Evolutionary conservation across 2,329 filamentous ascomycete species (phyloP).

Genomic region (Penicillium crustosum): DNA sequence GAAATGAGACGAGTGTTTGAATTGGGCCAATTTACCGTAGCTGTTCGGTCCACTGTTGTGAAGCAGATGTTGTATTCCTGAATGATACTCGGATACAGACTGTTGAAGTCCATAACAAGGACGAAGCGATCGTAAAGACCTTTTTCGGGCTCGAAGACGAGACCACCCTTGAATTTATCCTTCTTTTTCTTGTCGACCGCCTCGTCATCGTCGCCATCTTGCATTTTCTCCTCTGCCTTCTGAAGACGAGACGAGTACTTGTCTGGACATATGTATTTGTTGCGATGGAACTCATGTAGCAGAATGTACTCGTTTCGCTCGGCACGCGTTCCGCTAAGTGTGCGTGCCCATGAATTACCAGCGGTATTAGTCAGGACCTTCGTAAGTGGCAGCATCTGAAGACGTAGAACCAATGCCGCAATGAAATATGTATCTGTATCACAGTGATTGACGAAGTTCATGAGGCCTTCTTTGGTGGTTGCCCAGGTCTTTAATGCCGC

Average conservation of each 20-base stretch:
- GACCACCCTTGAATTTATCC: constrained; percentile 97
- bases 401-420: constrained; percentile 80
- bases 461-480: constrained; percentile 74
- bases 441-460: constrained; percentile 92
- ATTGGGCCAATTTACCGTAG: constrained; percentile 57
- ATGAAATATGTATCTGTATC: constrained; percentile 97
- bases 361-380: constrained; percentile 95
- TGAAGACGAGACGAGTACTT: constrained; percentile 80
- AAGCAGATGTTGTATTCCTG: constrained; percentile 99
- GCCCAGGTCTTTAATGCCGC: constrained; percentile 84
- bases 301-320: constrained; percentile 99
- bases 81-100: constrained; percentile 95
- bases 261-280: constrained; percentile 97
- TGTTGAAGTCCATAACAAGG: constrained; percentile 99
- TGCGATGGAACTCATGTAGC: constrained; percentile 91
- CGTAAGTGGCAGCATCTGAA: constrained; percentile 89
- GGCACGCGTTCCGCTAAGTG: constrained; percentile 89
- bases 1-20: not conserved
- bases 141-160: constrained; percentile 97
- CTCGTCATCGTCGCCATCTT: constrained; percentile 65
- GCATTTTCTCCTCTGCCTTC: constrained; percentile 68
- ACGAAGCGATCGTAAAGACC: constrained; percentile 98
- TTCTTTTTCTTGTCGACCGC: constrained; percentile 84
- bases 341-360: constrained; percentile 97
- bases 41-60: constrained; percentile 83